Conservation (phyloP, 2,329 filamentous ascomycete genomes). For the Akanthomyces muscarius region DNA sequence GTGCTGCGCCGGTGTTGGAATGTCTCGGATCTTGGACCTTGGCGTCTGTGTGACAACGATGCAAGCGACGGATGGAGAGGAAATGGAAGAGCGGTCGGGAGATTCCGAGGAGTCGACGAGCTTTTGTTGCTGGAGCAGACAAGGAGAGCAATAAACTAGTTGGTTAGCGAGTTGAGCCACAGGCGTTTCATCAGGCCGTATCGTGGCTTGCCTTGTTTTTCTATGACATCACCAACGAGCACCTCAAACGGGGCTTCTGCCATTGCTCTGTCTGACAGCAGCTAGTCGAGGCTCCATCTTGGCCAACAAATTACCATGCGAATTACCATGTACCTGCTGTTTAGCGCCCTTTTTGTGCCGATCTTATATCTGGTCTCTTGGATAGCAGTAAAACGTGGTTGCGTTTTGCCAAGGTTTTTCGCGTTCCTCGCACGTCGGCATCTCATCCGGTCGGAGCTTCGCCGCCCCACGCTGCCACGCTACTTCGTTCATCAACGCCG, state of each 20-base stretch:
- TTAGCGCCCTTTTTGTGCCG: not conserved
- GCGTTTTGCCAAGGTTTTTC: too few species aligned
- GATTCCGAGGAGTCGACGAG: not conserved
- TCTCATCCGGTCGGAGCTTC: too few species aligned
- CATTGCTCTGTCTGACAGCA: not conserved
- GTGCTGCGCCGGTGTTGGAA: not conserved
- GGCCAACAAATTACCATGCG: not conserved
- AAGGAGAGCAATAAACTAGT: not conserved
- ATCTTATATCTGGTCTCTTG: not conserved
- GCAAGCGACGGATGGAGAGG: not conserved
- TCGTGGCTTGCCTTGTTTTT: not conserved
- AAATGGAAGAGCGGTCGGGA: not conserved
- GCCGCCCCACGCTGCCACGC: too few species aligned
- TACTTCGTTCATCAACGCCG: too few species aligned
- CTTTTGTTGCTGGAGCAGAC: not conserved
- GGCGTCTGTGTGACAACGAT: not conserved
- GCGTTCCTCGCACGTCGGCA: too few species aligned
- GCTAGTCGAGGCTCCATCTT: not conserved
- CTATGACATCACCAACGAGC: slow-evolving; percentile 9
- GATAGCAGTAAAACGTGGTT: too few species aligned
- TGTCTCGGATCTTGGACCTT: not conserved
- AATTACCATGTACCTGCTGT: not conserved
- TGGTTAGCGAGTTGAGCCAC: not conserved
- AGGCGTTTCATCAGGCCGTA: not conserved
- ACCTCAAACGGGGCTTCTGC: slow-evolving; percentile 2